These are phyloP conservation scores for Favolaschia claudopus DNA, from an alignment of 768 basidiomycete genomes.

Conservation along the genomic window DNA sequence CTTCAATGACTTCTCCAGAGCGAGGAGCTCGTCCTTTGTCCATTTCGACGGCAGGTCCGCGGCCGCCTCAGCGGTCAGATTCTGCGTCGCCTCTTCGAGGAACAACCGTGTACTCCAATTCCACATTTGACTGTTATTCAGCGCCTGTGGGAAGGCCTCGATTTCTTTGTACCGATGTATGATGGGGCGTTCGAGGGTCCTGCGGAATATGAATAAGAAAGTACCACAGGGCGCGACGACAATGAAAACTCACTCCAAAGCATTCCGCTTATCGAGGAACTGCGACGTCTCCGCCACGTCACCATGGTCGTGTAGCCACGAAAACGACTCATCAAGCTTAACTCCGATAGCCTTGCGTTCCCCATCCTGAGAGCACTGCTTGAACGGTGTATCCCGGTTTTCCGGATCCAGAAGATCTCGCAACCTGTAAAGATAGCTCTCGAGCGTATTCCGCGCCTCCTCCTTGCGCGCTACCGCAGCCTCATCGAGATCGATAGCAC, in stretches of 20 bases:
- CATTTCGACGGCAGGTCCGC: conserved; percentile 76
- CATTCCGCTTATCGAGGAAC: conserved; percentile 77
- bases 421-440: conserved; percentile 92
- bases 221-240: conserved; percentile 5
- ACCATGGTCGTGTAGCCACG: conserved; percentile 86
- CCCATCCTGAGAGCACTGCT: conserved; percentile 77
- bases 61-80: conserved; percentile 71
- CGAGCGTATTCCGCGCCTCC: conserved; percentile 90
- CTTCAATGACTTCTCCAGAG: conserved; percentile 75
- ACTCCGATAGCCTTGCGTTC: conserved; percentile 75
- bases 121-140: conserved; percentile 87
- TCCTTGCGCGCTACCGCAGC: conserved; percentile 78
- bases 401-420: conserved; percentile 81
- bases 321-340: conserved; percentile 75
- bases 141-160: conserved; percentile 80
- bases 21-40: conserved; percentile 86
- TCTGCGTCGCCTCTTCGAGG: conserved; percentile 78
- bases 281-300: conserved; percentile 83
- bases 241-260: conserved; percentile 75
- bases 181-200: conserved; percentile 81
- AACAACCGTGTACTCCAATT: conserved; percentile 90
- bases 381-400: conserved; percentile 75
- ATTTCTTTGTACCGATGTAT: conserved; percentile 90
- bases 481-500: conserved; percentile 81
- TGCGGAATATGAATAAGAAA: conserved; percentile 36